Conservation (phyloP, 306 rosid species). For the Quercus aquifolioides region DNA sequence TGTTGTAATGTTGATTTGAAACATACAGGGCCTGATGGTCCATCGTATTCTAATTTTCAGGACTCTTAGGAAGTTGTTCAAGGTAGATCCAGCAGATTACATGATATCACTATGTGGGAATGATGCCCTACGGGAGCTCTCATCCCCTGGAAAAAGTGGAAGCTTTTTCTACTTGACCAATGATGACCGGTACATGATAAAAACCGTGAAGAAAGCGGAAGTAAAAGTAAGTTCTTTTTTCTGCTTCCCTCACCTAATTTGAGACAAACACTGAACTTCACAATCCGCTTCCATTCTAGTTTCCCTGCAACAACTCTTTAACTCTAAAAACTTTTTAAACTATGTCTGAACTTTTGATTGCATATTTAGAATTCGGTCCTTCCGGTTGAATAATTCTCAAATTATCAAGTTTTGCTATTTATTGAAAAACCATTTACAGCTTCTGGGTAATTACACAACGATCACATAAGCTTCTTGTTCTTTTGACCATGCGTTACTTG, state of each 20-base stretch:
- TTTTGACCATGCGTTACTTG: too few species aligned
- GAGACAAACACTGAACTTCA: background rate
- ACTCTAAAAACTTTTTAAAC: background rate
- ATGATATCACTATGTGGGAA: conserved; percentile 94
- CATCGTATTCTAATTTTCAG: conserved; percentile 43
- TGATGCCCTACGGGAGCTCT: conserved; percentile 89
- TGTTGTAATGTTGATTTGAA: background rate
- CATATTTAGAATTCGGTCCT: background rate
- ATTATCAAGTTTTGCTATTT: background rate
- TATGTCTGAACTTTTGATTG: background rate
- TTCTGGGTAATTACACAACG: background rate
- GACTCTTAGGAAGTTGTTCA: conserved; percentile 90
- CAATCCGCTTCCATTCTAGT: background rate
- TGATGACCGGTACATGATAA: conserved; percentile 94
- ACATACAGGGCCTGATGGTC: conserved; percentile 4
- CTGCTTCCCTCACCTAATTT: background rate
- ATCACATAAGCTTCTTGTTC: background rate
- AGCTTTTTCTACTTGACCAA: conserved; percentile 91
- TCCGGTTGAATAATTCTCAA: background rate
- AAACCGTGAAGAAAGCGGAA: conserved; percentile 96
- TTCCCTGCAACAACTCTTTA: background rate
- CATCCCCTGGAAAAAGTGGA: conserved; percentile 98
- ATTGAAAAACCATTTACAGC: conserved; percentile 5
- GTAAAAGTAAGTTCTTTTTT: conserved; percentile 63
- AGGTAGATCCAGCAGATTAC: conserved; percentile 97